Conservation (phyloP, 345 rosid species). For the Populus davidiana region DNA sequence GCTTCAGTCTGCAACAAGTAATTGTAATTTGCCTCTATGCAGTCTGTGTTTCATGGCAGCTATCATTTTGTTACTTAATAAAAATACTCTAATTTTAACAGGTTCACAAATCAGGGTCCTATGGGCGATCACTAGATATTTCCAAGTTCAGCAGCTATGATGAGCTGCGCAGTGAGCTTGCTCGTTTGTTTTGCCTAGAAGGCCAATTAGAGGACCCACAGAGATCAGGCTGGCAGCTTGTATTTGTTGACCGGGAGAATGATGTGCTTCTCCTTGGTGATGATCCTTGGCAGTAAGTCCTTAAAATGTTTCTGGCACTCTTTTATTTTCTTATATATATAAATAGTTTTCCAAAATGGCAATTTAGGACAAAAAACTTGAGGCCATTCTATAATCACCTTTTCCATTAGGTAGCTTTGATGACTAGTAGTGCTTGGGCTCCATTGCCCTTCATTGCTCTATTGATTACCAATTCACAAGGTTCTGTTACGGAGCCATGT, state of each 20-base stretch:
- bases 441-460: no score
- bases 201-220: slow-evolving; percentile 74
- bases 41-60: neutral
- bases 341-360: neutral
- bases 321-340: neutral
- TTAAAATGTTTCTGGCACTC: neutral
- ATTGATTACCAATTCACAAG: no score
- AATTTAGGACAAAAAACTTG: neutral
- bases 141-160: slow-evolving; percentile 83
- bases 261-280: slow-evolving; percentile 92
- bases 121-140: slow-evolving; percentile 79
- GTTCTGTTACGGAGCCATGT: no score
- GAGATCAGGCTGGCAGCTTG: slow-evolving; percentile 99
- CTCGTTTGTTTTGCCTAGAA: slow-evolving; percentile 73
- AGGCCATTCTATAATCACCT: neutral
- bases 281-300: slow-evolving; percentile 82
- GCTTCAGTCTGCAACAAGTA: neutral
- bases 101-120: slow-evolving; percentile 76
- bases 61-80: neutral
- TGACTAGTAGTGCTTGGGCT: no score
- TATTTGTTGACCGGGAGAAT: slow-evolving; percentile 86
- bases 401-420: no score
- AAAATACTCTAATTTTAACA: slow-evolving; percentile 3
- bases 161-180: slow-evolving; percentile 81
- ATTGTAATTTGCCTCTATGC: neutral